Base-by-base conservation (phyloP, 2,329 filamentous ascomycete genomes). In the Coniella vitis region DNA sequence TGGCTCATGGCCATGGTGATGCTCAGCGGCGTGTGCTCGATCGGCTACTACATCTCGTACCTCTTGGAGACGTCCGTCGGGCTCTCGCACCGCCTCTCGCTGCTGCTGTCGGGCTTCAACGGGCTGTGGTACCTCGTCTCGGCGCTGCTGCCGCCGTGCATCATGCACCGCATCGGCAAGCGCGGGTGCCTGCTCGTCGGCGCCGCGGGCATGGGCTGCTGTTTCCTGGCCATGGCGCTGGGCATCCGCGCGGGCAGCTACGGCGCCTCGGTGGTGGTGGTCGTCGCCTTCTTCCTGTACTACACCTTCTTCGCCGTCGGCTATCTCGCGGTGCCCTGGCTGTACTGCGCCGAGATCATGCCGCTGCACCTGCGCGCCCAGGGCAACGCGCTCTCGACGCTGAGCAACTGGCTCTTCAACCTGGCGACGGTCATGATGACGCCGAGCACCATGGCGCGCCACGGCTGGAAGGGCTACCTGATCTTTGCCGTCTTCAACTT, bases 31-130 rank as follows among this genome's bases (percentile, higher is more conserved):
- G 52, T 53, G 14, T 55, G 54, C 51, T 55, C 54, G 4, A 55
- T 55, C 38, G 54, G 54, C 9, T 65, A 85, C 79, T 49, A 49
- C 34, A 49, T 49, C 21, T 36, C 29, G 13, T 49, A 49, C 21
- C 39, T 49, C 14, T 43, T 49, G 16, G 47, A 49, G 22, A 44
- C 32, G n/a, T 49, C 47, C 7, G 47, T 49, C 3, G 47, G 47
- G 12, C 38, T 49, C 19, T 43, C 39, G 14, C 39, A 43, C 32
- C 25, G 38, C 35, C 39, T 43, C 16, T 49, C 47, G 20, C 39
- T 49, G 13, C 47, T 49, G 10, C 34, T 49, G 7, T 43, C 39
- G 9, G 47, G 47, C 34, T 49, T 49, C 39, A 49, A 49, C 47
- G 47, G 47, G 12, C 47, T 49, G 20, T 43, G 40, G 40, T 49